Evolutionary conservation across 31 red algal genomes (phyloP), one percentile per base, ranked within the genome.

Genomic region (Porphyra umbilicalis): DNA sequence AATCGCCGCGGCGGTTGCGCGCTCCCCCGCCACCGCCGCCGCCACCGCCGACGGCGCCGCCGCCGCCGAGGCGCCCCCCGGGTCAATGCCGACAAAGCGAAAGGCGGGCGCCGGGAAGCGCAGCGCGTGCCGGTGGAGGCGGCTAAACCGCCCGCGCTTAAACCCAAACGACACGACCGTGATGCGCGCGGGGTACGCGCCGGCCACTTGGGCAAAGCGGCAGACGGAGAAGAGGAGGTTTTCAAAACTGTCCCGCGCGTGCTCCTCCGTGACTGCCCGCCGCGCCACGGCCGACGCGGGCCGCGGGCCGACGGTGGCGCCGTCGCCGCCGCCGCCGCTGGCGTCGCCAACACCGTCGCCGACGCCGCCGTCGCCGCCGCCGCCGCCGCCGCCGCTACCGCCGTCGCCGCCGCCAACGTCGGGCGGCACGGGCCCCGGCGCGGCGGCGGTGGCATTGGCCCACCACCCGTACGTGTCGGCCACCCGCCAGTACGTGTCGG

Each of bases 211-310:
- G 38, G 85, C 81, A 80, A 98, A 98, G 78, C 95, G 88, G 77
- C 95, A 98, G 33, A 98, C 81, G 3, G 95, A 98, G 79, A 98
- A 98, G 35, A 94, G 82, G 11, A 98, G 78, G 79, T 98, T 98
- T 75, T 98, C 95, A 35, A 92, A 89, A 10, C 92, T 94, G 46
- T 98, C 95, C 32, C 95, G 88, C 30, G 95, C 91, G 46, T 88
- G 90, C 44, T 94, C 91, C 84, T 98, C 95, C 31, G 91, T 81
- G 33, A 89, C 79, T 4, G 84, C 83, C 34, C 95, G 88, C 11
- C 91, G 83, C 37, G 71, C 76, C 14, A 98, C 91, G 78, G 39
- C 34, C 16, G 76, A 15, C 4, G 57, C 13, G 46, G 25, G 13
- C 25, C 57, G 57, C n/a, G n/a, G n/a, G n/a, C n/a, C n/a, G 25